These are phyloP conservation scores for Alternaria angustiovoidea DNA, from an alignment of 2,329 filamentous ascomycete genomes.

Conservation along the genomic window DNA sequence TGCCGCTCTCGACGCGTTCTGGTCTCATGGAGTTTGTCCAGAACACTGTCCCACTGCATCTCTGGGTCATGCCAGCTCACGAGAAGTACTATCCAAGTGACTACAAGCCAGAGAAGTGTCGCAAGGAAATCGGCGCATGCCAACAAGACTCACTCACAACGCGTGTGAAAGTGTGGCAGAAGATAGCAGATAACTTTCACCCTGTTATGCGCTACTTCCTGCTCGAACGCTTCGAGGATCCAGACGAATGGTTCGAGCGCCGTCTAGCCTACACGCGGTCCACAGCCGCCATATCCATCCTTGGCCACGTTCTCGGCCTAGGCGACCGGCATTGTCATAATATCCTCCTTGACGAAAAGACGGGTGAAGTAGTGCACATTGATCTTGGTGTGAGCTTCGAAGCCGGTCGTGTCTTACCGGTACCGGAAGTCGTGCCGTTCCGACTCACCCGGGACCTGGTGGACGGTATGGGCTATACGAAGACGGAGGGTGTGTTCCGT, in stretches of 20 bases:
- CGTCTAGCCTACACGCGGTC: slow-evolving; percentile 91
- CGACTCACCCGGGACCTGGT: slow-evolving; percentile 92
- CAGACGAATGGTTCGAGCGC: slow-evolving; percentile 93
- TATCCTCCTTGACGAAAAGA: slow-evolving; percentile 88
- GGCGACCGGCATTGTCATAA: slow-evolving; percentile 97
- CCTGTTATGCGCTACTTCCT: slow-evolving; percentile 98
- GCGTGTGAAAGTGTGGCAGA: slow-evolving; percentile 77
- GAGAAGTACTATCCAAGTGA: slow-evolving; percentile 86
- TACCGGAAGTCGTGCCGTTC: slow-evolving; percentile 96
- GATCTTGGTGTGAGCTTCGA: slow-evolving; percentile 98
- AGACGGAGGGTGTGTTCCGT: slow-evolving; percentile 94
- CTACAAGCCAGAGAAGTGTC: slow-evolving; percentile 76
- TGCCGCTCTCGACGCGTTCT: slow-evolving; percentile 83
- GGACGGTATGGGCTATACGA: slow-evolving; percentile 95
- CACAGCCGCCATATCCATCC: slow-evolving; percentile 92
- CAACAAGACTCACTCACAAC: slow-evolving; percentile 74
- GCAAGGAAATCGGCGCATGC: slow-evolving; percentile 79
- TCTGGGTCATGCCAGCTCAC: slow-evolving; percentile 91
- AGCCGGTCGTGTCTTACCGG: slow-evolving; percentile 90
- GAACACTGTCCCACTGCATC: slow-evolving; percentile 89
- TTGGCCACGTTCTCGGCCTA: slow-evolving; percentile 90
- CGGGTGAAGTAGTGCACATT: slow-evolving; percentile 94
- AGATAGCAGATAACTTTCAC: slow-evolving; percentile 81
- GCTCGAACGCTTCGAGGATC: slow-evolving; percentile 90
- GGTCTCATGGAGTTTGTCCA: slow-evolving; percentile 98